Evolutionary conservation across 306 rosid genomes (phyloP).

Genomic region (cucumber (Cucumis sativus)): DNA sequence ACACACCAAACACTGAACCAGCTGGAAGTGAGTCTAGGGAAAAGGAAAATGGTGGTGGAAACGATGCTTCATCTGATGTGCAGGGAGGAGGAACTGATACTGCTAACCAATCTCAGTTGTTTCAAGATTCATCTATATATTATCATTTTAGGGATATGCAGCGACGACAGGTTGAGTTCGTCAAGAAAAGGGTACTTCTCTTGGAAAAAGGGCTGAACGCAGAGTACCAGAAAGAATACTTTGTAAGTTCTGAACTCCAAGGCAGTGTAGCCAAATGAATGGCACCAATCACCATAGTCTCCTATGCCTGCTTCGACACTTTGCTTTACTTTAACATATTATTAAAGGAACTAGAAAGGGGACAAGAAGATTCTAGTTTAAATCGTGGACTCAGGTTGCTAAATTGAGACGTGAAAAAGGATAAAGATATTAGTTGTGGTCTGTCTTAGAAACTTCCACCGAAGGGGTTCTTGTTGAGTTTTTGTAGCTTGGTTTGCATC

Average conservation of each 20-base stretch:
- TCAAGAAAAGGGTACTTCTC: conserved; percentile 92
- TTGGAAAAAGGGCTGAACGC: conserved; percentile 91
- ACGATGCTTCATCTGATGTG: conserved; percentile 36
- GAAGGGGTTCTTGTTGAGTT: not conserved
- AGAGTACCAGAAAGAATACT: conserved; percentile 79
- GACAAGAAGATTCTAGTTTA: not conserved
- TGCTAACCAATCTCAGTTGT: conserved; percentile 44
- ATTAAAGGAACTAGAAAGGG: not conserved
- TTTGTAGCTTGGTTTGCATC: not conserved
- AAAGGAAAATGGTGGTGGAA: conserved; percentile 65
- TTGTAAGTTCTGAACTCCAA: conserved; percentile 36
- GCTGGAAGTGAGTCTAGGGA: conserved; percentile 43
- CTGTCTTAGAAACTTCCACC: not conserved
- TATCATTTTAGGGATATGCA: conserved; percentile 92
- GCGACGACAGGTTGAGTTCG: conserved; percentile 85
- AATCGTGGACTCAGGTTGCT: not conserved
- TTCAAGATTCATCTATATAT: conserved; percentile 48
- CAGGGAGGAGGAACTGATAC: conserved; percentile 45
- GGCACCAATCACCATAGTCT: conserved; percentile 9
- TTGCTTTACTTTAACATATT: not conserved
- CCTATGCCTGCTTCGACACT: not conserved
- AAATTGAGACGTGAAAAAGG: not conserved
- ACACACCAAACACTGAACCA: conserved; percentile 29
- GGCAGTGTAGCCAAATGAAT: conserved; percentile 28
- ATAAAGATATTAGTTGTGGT: not conserved